Base-by-base conservation (phyloP, 2,329 filamentous ascomycete species). In the Stachybotrys elegans region DNA sequence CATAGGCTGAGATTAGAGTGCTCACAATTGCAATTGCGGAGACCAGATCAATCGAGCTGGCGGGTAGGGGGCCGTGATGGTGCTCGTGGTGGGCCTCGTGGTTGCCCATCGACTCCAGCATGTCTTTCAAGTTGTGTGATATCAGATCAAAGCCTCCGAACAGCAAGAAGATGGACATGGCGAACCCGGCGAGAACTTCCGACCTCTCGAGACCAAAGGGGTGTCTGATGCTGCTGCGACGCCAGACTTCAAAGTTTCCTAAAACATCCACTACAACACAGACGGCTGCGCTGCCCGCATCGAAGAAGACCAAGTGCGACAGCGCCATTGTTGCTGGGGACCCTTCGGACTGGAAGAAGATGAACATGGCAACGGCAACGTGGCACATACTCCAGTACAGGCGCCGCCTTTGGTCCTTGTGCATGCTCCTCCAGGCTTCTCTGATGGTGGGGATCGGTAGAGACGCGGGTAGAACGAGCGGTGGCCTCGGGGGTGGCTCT, bases 231-330 rank as follows among this genome's bases (percentile, higher is more conserved):
- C 85, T 94, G 54, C 88, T 92, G 38, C 92, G 81, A 51, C 89
- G 88, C 93, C 93, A 98, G 32, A 97, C 91, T 62, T 98, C 93
- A 57, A 98, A 98, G 63, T 98, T 98, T 42, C 88, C 84, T 39
- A 96, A 79, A 2, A 97, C 88, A 59, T 98, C 93, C 38, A 97
- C 92, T 12, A 81, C 83, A 4, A 95, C 90, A 62, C 92, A 97
- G 5, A 97, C 80, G 39, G 91, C 83, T 5, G 93, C 93, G 25
- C 90, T 93, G 2, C 95, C 81, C 8, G 93, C 92, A 62, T 98
- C 93, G 63, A 96, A 98, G 64, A 97, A 88, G 47, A 97, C 85
- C 38, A 98, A 73, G 57, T 96, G 91, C 9, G 90, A 95, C 16
- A 98, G 73, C 0, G 92, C 92, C 6, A 91, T 96, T 69, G 95